Base-by-base conservation (phyloP, 306 rosid species). In the Fragaria nilgerrensis region DNA sequence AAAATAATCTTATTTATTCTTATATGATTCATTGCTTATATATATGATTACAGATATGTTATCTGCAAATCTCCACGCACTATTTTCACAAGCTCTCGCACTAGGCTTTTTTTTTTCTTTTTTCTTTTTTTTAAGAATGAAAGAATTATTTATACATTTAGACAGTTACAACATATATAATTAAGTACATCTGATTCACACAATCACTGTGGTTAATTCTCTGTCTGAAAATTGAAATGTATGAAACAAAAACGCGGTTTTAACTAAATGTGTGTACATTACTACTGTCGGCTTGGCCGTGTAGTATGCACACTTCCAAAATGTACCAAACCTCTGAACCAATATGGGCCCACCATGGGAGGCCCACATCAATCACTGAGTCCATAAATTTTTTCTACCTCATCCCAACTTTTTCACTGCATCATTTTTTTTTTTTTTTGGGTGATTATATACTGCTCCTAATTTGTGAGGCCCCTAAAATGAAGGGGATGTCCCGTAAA, bases 281-380 rank as follows among this genome's bases (percentile, higher is more conserved):
- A 53, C 58, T 41, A 41, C 14, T 63, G 16, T 27, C 85, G 70
- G 75, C 67, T 72, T 56, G 81, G 79, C 83, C 67, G 62, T 67
- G 74, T 47, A 56, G 55, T 39, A 65, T 74, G 55, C 2, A 66
- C 70, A 44, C 17, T 34, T 37, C 43, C 56, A 23, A n/a, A 59
- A 76, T 56, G 82, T 84, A 84, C 79, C 87, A 85, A 80, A 36
- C 13, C 23, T 44, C 16, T 44, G 56, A 82, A 61, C 22, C 59
- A 43, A 75, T 44, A 64, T 39, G 68, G 44, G 71, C 85, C 87
- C 79, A 85, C 76, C 39, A 68, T 29, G n/a, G 19, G 68, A 53
- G 80, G 86, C 8, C 89, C 82, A 82, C 85, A 27, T 19, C 63
- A 67, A 72, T 39, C 39, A 43, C 34, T 13, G 74, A 17, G 43